Evolutionary conservation across 768 basidiomycete genomes (phyloP).

Genomic region (Vararia minispora): DNA sequence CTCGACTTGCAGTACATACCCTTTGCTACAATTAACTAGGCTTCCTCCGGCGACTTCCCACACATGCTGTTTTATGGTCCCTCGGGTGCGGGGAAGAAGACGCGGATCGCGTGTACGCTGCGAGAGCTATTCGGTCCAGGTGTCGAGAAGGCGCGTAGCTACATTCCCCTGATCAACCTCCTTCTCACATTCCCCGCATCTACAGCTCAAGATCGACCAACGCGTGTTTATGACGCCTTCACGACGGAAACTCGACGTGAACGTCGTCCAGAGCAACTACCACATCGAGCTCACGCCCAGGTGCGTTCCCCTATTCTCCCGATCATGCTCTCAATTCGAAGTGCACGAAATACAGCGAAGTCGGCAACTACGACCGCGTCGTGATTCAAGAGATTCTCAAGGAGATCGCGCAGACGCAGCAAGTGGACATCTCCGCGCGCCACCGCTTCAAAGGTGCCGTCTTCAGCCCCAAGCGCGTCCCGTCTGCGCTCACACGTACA

Average conservation of each 20-base stretch:
- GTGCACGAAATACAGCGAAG: constrained; percentile 52
- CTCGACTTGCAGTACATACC: not conserved
- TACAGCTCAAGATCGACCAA: constrained; percentile 94
- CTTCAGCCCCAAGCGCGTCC: not conserved
- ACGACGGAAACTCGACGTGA: constrained; percentile 89
- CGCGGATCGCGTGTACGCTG: constrained; percentile 82
- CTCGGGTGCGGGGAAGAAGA: constrained; percentile 97
- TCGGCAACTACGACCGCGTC: constrained; percentile 87
- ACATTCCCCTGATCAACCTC: not conserved
- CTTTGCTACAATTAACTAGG: constrained; percentile 28
- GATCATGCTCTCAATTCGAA: not conserved
- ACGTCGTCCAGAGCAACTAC: constrained; percentile 94
- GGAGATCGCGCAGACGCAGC: constrained; percentile 98
- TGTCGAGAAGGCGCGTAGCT: constrained; percentile 68
- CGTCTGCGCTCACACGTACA: not conserved
- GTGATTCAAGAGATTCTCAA: constrained; percentile 96
- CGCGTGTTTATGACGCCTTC: constrained; percentile 90
- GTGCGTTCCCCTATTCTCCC: constrained; percentile 28
- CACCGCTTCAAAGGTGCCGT: constrained; percentile 88
- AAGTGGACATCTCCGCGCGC: constrained; percentile 90
- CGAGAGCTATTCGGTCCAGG: constrained; percentile 84
- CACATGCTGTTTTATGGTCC: constrained; percentile 98
- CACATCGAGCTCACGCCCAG: constrained; percentile 97
- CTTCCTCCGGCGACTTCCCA: constrained; percentile 88
- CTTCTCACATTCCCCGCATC: constrained; percentile 1